Conservation (phyloP, 2,329 filamentous ascomycete genomes). For the Hymenoscyphus fraxineus region DNA sequence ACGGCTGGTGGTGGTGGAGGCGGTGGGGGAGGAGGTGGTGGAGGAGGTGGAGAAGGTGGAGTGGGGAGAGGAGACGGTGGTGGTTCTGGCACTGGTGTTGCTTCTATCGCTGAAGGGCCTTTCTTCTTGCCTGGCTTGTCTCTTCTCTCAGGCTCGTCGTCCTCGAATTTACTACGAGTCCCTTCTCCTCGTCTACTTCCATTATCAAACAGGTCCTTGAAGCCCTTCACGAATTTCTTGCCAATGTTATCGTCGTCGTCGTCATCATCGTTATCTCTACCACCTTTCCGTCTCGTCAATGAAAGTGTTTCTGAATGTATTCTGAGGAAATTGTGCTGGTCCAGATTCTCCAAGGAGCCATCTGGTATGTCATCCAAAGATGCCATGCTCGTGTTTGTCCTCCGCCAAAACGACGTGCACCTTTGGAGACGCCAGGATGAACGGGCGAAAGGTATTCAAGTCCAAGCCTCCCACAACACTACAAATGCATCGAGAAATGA, state of each 20-base stretch:
- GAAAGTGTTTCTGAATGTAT: neutral
- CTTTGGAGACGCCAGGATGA: conserved; percentile 22
- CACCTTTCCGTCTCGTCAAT: conserved; percentile 13
- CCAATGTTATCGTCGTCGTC: conserved; percentile 8
- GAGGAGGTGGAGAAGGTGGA: neutral
- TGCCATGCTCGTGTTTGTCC: conserved; percentile 34
- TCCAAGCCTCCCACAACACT: conserved; percentile 13
- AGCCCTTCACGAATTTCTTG: conserved; percentile 5
- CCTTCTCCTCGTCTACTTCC: conserved; percentile 10
- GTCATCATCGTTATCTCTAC: neutral
- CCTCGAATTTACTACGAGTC: neutral
- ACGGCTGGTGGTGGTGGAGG: neutral
- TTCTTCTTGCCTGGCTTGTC: neutral
- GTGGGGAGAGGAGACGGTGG: conserved; percentile 6
- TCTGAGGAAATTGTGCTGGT: neutral
- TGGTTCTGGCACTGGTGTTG: neutral
- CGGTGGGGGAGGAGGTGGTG: neutral
- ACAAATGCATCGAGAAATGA: conserved; percentile 22
- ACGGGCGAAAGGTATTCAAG: neutral
- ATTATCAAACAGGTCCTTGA: conserved; percentile 1
- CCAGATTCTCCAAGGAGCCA: conserved; percentile 16
- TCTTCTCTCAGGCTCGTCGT: conserved; percentile 7
- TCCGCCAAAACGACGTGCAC: conserved; percentile 24
- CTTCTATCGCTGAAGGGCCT: neutral
- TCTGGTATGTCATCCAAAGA: conserved; percentile 27